Evolutionary conservation across 805 yeast species (phyloP).

Genomic region (Myxozyma melibiosi): DNA sequence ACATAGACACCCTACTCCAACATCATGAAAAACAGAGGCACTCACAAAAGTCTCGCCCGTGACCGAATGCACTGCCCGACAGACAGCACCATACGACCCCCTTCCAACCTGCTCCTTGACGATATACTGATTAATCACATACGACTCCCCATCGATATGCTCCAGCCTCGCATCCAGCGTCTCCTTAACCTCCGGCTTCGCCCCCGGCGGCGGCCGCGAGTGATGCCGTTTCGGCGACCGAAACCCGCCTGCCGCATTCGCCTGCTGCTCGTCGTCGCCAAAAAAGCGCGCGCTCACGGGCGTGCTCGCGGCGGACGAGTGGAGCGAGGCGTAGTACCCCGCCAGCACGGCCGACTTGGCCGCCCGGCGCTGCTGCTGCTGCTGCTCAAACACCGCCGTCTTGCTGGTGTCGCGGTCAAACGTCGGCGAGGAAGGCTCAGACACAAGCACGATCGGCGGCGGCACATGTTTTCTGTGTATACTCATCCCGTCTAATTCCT

Average conservation of each 20-base stretch:
- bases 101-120: slow-evolving; percentile 79
- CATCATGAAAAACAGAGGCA: neutral
- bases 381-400: neutral
- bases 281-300: neutral
- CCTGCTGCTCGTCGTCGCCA: neutral
- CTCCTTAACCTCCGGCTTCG: slow-evolving; percentile 27
- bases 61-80: slow-evolving; percentile 71
- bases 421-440: neutral
- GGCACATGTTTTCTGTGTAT: slow-evolving; percentile 17
- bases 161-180: slow-evolving; percentile 32
- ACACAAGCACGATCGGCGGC: slow-evolving; percentile 13
- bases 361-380: neutral
- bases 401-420: too few relatives aligned
- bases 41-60: slow-evolving; percentile 53
- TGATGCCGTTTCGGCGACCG: slow-evolving; percentile 31
- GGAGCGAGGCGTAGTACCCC: slow-evolving; percentile 1
- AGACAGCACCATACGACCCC: slow-evolving; percentile 89
- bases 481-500: neutral
- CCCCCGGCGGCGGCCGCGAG: slow-evolving; percentile 21
- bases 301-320: neutral
- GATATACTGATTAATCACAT: slow-evolving; percentile 52
- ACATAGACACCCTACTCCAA: neutral
- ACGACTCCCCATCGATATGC: slow-evolving; percentile 20
- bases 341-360: slow-evolving; percentile 1
- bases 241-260: slow-evolving; percentile 8